Evolutionary conservation across 805 yeast species (phyloP), one percentile per base, ranked within the genome.

Genomic region (Scheffersomyces coipomensis): DNA sequence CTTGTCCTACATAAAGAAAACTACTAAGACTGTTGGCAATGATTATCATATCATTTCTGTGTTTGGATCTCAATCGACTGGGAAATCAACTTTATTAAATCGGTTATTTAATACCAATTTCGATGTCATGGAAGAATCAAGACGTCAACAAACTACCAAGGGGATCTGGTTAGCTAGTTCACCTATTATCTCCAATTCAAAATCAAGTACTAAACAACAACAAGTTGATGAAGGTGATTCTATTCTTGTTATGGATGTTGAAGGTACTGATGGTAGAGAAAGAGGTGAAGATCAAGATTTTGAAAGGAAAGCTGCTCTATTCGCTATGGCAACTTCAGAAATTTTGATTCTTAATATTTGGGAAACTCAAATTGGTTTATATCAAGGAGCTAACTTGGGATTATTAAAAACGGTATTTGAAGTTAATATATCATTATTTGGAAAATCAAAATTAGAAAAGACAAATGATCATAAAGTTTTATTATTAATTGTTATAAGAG

Each of bases 211-310:
- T 3, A 26, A 35, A 2, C 26, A 41, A 10, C 29, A 38, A 6
- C 40, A 47, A 23, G 37, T 34, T 11, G 16, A 40, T 9, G 34
- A 35, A n/a, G 34, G 37, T 15, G 56, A 60, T 19, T 71, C 79
- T 46, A 70, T 88, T 9, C 75, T 88, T 45, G 95, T 93, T 2
- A 76, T 93, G 76, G 99, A 93, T 58, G 98, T 93, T n/a, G 99
- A 93, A 65, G 99, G 99, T 35, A 90, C 97, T 1, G 99, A 93
- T 66, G 98, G 99, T 35, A 77, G 97, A 44, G 99, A 93, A 64
- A 78, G 97, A 40, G 98, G 98, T 19, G 99, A 93, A 53, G 98
- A 93, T 62, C 97, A 93, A 63, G 99, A 93, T 64, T 93, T 93
- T 61, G 99, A 93, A 64, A 78, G 99, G 42, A 93, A 93, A 52